Conservation (phyloP, 2,329 filamentous ascomycete genomes). For the Aspergillus tanneri region DNA sequence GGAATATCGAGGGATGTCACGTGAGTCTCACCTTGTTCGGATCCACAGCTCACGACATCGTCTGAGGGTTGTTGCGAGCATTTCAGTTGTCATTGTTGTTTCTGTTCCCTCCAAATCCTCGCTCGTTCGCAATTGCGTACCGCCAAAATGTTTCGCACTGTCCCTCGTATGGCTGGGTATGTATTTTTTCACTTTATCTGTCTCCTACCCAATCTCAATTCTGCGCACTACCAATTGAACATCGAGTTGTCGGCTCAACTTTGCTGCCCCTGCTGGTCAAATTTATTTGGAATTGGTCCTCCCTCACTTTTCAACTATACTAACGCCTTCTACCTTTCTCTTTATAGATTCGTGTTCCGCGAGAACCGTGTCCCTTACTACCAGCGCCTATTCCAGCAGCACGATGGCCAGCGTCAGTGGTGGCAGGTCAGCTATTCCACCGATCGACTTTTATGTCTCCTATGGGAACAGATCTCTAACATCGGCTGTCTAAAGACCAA, state of each 20-base stretch:
- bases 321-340: slow-evolving; percentile 19
- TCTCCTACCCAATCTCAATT: slow-evolving; percentile 3
- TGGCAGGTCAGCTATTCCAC: slow-evolving; percentile 58
- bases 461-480: not conserved
- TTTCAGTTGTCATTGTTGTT: slow-evolving; percentile 29
- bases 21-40: slow-evolving; percentile 24
- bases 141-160: slow-evolving; percentile 45
- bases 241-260: slow-evolving; percentile 15
- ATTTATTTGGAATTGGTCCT: slow-evolving; percentile 9
- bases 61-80: slow-evolving; percentile 22
- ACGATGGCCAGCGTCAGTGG: slow-evolving; percentile 67
- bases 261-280: slow-evolving; percentile 20
- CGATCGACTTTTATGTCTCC: not conserved
- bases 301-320: slow-evolving; percentile 4
- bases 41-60: slow-evolving; percentile 32
- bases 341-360: slow-evolving; percentile 56
- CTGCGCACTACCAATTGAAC: slow-evolving; percentile 17
- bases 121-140: slow-evolving; percentile 26
- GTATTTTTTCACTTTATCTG: slow-evolving; percentile 16
- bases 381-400: slow-evolving; percentile 65
- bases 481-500: slow-evolving; percentile 46
- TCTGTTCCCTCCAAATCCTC: slow-evolving; percentile 24
- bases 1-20: slow-evolving; percentile 35
- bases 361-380: slow-evolving; percentile 67
- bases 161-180: slow-evolving; percentile 46